Conservation (phyloP, 768 basidiomycete genomes). For the Pleurotus tuoliensis region DNA sequence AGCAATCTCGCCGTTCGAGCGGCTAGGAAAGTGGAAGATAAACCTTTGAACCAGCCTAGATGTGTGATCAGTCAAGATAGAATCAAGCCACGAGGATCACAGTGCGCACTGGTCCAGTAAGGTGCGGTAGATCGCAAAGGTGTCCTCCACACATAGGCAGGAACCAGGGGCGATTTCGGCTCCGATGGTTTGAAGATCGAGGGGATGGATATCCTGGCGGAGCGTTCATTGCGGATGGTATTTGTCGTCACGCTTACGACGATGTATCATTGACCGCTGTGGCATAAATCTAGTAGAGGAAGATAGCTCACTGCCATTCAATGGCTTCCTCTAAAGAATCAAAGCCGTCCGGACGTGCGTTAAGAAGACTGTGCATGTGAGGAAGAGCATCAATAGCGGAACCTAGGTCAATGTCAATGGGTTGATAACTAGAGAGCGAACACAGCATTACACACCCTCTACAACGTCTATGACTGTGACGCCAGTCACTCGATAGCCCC, state of each 20-base stretch:
- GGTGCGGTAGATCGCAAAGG: conserved; percentile 80
- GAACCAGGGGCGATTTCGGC: conserved; percentile 29
- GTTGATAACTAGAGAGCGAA: background rate
- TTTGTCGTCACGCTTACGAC: conserved; percentile 67
- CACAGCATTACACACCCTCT: conserved; percentile 52
- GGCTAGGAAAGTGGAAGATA: conserved; percentile 77
- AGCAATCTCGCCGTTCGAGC: conserved; percentile 81
- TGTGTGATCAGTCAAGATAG: background rate
- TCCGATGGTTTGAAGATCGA: conserved; percentile 55
- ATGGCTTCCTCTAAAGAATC: conserved; percentile 80
- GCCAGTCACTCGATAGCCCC: conserved; percentile 69
- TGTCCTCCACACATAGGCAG: conserved; percentile 74
- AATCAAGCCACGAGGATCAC: background rate
- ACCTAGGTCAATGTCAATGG: conserved; percentile 41
- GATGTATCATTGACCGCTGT: background rate
- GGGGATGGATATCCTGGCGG: conserved; percentile 89
- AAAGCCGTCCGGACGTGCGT: conserved; percentile 83
- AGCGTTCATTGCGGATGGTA: conserved; percentile 75
- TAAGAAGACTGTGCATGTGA: conserved; percentile 86
- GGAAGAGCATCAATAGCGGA: conserved; percentile 92
- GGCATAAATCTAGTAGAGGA: background rate
- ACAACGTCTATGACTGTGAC: conserved; percentile 86
- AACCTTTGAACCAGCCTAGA: conserved; percentile 85
- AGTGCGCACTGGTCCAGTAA: conserved; percentile 78
- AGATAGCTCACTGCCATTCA: conserved; percentile 85